Evolutionary conservation across 73 alveolate genomes (phyloP).

Genomic region (Stentor roeselii): DNA sequence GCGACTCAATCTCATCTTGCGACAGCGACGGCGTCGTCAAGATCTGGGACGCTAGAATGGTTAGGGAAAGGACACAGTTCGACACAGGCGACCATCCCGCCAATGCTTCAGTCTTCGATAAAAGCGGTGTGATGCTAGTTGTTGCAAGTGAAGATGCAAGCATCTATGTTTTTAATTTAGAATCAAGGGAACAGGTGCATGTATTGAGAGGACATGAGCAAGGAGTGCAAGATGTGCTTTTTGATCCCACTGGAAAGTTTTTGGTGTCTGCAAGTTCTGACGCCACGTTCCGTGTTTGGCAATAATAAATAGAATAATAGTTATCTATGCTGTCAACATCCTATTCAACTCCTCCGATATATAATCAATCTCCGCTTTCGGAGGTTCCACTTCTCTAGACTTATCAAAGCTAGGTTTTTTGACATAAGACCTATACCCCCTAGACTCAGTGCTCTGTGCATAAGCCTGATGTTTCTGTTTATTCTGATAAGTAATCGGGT

Average conservation of each 20-base stretch:
- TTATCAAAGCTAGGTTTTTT: not conserved
- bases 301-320: too few relatives aligned
- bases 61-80: slow-evolving; percentile 85
- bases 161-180: too few relatives aligned
- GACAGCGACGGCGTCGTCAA: slow-evolving; percentile 99
- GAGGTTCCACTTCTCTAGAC: not conserved
- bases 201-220: slow-evolving; percentile 96
- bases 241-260: slow-evolving; percentile 88
- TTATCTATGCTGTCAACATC: too few relatives aligned
- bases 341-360: not conserved
- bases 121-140: slow-evolving; percentile 82
- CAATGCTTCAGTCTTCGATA: slow-evolving; percentile 92
- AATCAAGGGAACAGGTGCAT: slow-evolving; percentile 30
- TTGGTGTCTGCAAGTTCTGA: slow-evolving; percentile 94
- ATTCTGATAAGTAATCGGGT: slow-evolving; percentile 7
- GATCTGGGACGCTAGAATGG: slow-evolving; percentile 99
- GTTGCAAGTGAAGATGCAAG: slow-evolving; percentile 94
- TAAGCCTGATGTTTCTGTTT: not conserved
- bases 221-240: slow-evolving; percentile 90
- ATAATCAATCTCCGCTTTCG: not conserved
- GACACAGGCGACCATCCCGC: slow-evolving; percentile 96
- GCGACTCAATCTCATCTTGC: slow-evolving; percentile 93
- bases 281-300: slow-evolving; percentile 96
- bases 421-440: not conserved
- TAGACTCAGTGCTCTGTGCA: not conserved